Evolutionary conservation across 2,329 filamentous ascomycete species (phyloP), one percentile per base, ranked within the genome.

Genomic region (Cercospora beticola): DNA sequence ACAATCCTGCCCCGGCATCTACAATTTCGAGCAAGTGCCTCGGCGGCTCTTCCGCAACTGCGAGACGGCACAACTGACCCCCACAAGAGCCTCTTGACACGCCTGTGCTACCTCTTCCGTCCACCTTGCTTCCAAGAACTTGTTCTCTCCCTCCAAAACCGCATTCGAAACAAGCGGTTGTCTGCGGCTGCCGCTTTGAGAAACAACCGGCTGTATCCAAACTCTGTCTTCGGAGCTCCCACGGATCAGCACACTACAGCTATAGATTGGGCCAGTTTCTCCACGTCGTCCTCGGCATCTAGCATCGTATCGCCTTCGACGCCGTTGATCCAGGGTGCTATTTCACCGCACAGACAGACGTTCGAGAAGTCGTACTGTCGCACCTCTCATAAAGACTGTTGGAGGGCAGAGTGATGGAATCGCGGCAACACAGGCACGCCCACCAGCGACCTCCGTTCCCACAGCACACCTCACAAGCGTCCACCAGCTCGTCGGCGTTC

Each of bases 401-500:
- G 43, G 21, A n/a, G 23, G 28, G 40, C 33, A 52, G n/a, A 66
- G 59, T 23, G 21, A 73, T 73, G 71, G 71, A 73, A 40, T 23
- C 73, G 72, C 71, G 68, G 70, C 66, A 74, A 71, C 71, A 69
- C 67, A 52, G 75, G 75, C 80, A 77, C 63, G 30, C 62, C 21
- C 58, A 70, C 30, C 65, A 69, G 28, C 74, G 76, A 75, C 75
- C 81, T 77, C 68, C 78, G 72, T 75, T 77, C 73, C 73, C 77
- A 74, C 74, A 81, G 77, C 28, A 71, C 33, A 70, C 70, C 57
- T 66, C 71, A 18, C 63, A 72, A 21, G 68, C 72, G 30, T 67
- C 77, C 18, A 62, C 68, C 62, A 74, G 79, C 14, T 71, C 74
- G 26, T 79, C 80, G 2, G 74, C 76, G 54, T 82, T 79, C 71